Conservation (phyloP, 768 basidiomycete species). For the Lentinula raphanica region DNA sequence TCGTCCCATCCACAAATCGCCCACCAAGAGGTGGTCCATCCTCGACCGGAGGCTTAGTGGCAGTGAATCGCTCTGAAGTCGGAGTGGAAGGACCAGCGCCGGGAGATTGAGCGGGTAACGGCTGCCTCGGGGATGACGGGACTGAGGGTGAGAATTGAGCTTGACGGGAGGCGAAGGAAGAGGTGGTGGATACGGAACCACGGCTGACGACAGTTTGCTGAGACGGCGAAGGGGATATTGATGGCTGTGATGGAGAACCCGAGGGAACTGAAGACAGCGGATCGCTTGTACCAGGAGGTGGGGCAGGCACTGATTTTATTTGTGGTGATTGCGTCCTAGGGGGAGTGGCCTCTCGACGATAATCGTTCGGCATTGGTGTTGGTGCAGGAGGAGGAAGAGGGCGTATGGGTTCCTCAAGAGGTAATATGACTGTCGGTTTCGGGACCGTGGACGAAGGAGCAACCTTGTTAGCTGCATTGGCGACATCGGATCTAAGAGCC, state of each 20-base stretch:
- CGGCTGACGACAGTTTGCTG: not conserved
- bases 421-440: conserved; percentile 55
- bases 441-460: conserved; percentile 45
- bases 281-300: conserved; percentile 2
- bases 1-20: conserved; percentile 67
- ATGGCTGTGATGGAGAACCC: conserved; percentile 5
- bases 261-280: conserved; percentile 4
- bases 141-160: conserved; percentile 15
- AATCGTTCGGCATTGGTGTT: conserved; percentile 16
- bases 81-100: conserved; percentile 53
- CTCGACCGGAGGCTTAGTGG: conserved; percentile 18
- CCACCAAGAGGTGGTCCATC: conserved; percentile 56
- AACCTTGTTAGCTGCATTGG: conserved; percentile 58
- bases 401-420: conserved; percentile 55
- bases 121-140: conserved; percentile 22
- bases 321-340: conserved; percentile 3
- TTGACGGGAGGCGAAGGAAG: conserved; percentile 8
- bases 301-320: not conserved
- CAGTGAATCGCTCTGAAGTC: conserved; percentile 23
- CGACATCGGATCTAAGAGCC: conserved; percentile 72
- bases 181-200: not conserved
- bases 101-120: conserved; percentile 41
- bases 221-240: conserved; percentile 7
- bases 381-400: conserved; percentile 18
- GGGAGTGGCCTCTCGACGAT: conserved; percentile 8